These are phyloP conservation scores for Friedmanniomyces endolithicus DNA, from an alignment of 495 filamentous ascomycete genomes.

Conservation along the genomic window DNA sequence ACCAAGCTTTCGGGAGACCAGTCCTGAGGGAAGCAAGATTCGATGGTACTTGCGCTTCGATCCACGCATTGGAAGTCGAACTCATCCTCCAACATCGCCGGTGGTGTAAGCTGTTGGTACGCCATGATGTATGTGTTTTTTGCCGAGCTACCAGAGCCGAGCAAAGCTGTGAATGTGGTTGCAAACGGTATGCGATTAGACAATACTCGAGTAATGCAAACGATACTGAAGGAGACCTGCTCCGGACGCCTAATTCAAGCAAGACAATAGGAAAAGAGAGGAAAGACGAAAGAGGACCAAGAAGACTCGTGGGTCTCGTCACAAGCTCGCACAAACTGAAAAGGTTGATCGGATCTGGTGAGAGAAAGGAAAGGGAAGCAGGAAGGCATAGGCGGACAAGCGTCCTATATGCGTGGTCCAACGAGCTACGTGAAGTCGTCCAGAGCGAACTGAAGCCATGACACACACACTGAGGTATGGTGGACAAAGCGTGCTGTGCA, in stretches of 20 bases:
- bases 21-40: slow-evolving; percentile 48
- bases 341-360: slow-evolving; percentile 9
- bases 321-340: slow-evolving; percentile 6
- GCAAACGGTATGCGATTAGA: slow-evolving; percentile 19
- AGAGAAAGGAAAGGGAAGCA: background rate
- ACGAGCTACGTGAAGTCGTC: background rate
- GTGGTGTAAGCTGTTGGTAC: slow-evolving; percentile 29
- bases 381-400: background rate
- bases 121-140: slow-evolving; percentile 15
- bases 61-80: slow-evolving; percentile 21
- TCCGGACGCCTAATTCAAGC: slow-evolving; percentile 12
- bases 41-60: slow-evolving; percentile 38
- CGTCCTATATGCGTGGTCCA: slow-evolving; percentile 16
- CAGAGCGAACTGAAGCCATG: slow-evolving; percentile 10
- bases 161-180: background rate
- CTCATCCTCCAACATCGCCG: slow-evolving; percentile 18
- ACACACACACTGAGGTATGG: background rate
- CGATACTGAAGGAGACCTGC: slow-evolving; percentile 18
- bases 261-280: slow-evolving; percentile 13
- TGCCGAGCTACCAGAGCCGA: slow-evolving; percentile 21
- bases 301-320: slow-evolving; percentile 22
- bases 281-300: slow-evolving; percentile 14
- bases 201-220: background rate
- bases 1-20: slow-evolving; percentile 68
- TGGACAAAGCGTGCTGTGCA: slow-evolving; percentile 1